Conservation (phyloP, 306 rosid genomes). For the Astragalus glycyphyllos region DNA sequence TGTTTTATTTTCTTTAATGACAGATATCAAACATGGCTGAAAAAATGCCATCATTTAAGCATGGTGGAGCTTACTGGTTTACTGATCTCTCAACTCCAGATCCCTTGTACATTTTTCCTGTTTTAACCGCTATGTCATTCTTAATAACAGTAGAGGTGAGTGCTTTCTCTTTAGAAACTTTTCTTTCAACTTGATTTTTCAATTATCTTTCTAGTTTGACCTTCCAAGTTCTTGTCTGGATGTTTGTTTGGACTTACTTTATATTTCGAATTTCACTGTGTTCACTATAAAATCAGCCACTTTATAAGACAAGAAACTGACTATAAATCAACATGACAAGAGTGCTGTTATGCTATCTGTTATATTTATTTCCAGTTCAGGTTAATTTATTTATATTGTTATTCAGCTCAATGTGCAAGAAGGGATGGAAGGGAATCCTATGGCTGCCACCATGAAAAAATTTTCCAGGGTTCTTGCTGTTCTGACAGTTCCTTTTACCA, state of each 20-base stretch:
- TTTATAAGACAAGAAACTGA: not conserved
- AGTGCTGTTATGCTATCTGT: slow-evolving; percentile 14
- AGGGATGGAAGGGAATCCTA: slow-evolving; percentile 95
- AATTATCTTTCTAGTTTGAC: slow-evolving; percentile 30
- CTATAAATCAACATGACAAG: slow-evolving; percentile 17
- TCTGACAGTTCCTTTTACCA: slow-evolving; percentile 87
- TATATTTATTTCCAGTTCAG: slow-evolving; percentile 13
- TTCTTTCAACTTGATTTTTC: slow-evolving; percentile 20
- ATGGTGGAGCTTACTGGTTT: slow-evolving; percentile 93
- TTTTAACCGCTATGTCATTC: slow-evolving; percentile 78
- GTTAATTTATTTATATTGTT: slow-evolving; percentile 28
- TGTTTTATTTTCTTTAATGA: slow-evolving; percentile 41
- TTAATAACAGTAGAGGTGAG: slow-evolving; percentile 87
- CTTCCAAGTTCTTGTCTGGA: slow-evolving; percentile 19
- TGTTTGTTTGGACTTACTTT: slow-evolving; percentile 19
- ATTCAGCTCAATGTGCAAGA: slow-evolving; percentile 83
- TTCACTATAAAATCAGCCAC: not conserved
- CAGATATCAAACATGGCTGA: slow-evolving; percentile 90
- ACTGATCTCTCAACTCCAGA: slow-evolving; percentile 89
- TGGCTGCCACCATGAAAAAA: slow-evolving; percentile 78
- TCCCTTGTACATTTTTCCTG: slow-evolving; percentile 68
- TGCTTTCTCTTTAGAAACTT: slow-evolving; percentile 19
- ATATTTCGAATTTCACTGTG: slow-evolving; percentile 22
- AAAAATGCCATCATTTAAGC: slow-evolving; percentile 86
- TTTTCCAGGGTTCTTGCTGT: slow-evolving; percentile 82